Evolutionary conservation across 495 filamentous ascomycete species (phyloP), one percentile per base, ranked within the genome.

Genomic region (Lineolata rhizophorae): DNA sequence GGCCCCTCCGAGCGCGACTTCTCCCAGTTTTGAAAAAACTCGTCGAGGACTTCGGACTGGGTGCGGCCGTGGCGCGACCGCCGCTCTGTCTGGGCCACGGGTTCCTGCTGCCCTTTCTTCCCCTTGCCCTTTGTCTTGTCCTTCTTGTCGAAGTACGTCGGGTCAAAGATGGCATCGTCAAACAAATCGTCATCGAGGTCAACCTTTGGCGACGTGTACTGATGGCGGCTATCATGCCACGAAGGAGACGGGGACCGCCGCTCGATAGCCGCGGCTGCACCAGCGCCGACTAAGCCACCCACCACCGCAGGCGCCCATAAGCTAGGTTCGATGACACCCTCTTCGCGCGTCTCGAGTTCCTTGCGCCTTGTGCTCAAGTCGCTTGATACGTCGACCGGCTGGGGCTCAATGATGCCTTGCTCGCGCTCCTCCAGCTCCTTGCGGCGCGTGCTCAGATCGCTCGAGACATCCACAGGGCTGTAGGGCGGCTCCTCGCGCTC

Each of bases 151-250:
- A 54, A 56, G 28, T 42, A 48, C 27, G 50, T 43, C 3, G 42
- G 47, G 27, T 53, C 51, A 33, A 46, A 47, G 22, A 56, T 40
- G 12, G 13, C 30, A 4, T 51, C 53, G 13, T 53, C 49, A 21
- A 52, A 44, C 16, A 41, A 35, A 21, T 46, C 31, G 18, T 45
- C 43, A 22, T n/a, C n/a, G n/a, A n/a, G 37, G 29, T 4, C 20
- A 36, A 18, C 35, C 29, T 24, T 43, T 43, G 29, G 43, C 27
- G 21, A 46, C 15, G 19, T 21, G 14, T 18, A n/a, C n/a, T n/a
- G n/a, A n/a, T n/a, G n/a, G n/a, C n/a, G n/a, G n/a, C n/a, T n/a
- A n/a, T n/a, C n/a, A n/a, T n/a, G n/a, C n/a, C n/a, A n/a, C n/a
- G n/a, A n/a, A n/a, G n/a, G n/a, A n/a, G n/a, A n/a, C n/a, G n/a